phyloP scores from a whole-genome alignment of 2,329 filamentous ascomycete species.

The Sarocladiaceae sp. region DNA sequence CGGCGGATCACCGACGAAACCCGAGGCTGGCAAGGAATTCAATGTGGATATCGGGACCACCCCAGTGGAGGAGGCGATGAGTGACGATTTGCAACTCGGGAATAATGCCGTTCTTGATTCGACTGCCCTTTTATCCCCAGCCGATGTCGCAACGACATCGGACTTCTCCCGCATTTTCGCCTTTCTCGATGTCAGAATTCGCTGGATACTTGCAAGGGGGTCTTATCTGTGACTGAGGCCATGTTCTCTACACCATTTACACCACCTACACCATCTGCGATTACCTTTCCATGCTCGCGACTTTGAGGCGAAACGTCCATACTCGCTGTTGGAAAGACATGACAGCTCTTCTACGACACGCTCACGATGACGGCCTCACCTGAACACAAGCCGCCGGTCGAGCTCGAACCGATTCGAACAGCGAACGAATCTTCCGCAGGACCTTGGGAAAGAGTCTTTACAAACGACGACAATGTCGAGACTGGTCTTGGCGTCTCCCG shows the following conservation, averaged over 20 bases:
- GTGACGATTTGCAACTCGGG: not conserved
- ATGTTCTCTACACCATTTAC: no score
- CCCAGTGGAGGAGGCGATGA: not conserved
- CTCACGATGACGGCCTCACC: not conserved
- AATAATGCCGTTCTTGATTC: not conserved
- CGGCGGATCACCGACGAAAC: not conserved
- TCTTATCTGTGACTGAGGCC: no score
- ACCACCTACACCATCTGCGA: no score
- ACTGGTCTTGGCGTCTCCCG: conserved; percentile 8
- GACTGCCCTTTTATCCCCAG: conserved; percentile 3
- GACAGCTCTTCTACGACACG: not conserved
- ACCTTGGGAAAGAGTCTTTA: not conserved
- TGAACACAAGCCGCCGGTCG: not conserved
- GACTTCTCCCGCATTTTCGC: not conserved
- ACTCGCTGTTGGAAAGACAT: not conserved
- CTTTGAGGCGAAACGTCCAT: no score
- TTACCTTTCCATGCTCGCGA: no score
- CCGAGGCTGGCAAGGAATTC: not conserved
- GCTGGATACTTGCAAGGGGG: no score
- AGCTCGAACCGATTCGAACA: conserved; percentile 1
- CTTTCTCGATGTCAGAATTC: not conserved
- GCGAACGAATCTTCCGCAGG: not conserved
- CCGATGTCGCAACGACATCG: conserved; percentile 6
- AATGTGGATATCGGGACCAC: not conserved
- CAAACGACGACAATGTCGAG: not conserved